These are phyloP conservation scores for Marsdenia floribunda DNA, from an alignment of 257 asterid genomes.

Conservation along the genomic window DNA sequence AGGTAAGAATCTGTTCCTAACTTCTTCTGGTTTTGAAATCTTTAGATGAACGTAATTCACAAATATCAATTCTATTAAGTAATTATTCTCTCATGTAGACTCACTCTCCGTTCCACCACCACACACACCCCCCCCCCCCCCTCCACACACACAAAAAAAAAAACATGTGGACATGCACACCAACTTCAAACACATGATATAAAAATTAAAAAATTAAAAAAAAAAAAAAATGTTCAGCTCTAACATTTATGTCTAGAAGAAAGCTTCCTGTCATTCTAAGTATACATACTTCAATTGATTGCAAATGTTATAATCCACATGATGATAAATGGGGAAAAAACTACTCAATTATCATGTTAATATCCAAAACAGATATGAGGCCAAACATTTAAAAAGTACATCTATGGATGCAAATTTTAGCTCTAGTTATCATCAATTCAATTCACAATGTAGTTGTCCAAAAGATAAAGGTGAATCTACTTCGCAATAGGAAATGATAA, in stretches of 20 bases:
- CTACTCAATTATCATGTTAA: not conserved
- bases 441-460: not conserved
- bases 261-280: not conserved
- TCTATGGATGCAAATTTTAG: not conserved
- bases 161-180: too few species aligned
- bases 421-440: not conserved
- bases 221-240: not conserved
- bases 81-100: not conserved
- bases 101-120: not conserved
- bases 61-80: not conserved
- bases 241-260: not conserved
- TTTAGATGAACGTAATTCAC: not conserved
- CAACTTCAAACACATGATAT: too few species aligned
- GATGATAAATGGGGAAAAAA: not conserved
- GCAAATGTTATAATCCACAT: not conserved
- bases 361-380: not conserved
- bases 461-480: not conserved
- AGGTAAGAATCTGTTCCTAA: too few species aligned
- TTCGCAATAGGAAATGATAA: not conserved
- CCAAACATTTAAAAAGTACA: not conserved
- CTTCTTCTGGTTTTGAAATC: not conserved
- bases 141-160: too few species aligned
- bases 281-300: not conserved
- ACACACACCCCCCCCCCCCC: not conserved
- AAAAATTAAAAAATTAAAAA: too few species aligned